Base-by-base conservation (phyloP, 805 yeast genomes). In the Saturnispora hagleri region DNA sequence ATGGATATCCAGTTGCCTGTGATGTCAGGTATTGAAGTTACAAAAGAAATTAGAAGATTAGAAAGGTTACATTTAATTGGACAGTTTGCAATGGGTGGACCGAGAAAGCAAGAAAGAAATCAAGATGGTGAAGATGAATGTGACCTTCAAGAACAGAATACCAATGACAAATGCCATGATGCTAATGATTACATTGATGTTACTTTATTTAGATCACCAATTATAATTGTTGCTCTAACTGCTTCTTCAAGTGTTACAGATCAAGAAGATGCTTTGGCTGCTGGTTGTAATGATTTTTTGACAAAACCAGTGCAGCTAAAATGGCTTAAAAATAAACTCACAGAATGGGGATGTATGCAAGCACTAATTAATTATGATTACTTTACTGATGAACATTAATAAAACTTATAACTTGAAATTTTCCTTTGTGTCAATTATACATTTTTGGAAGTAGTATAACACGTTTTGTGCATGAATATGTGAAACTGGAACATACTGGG, bases 311-410 rank as follows among this genome's bases (percentile, higher is more conserved):
- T 93, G 8, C 91, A 89, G 60, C 73, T 91, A 58, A 87, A 81
- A 47, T 93, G 99, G 99, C 73, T 93, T 46, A 87, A 89, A 61
- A 88, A 87, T 62, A 93, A 93, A 68, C 86, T 93, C 49, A 85
- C 89, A 0, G 97, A 91, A 67, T 93, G 98, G 98, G 98, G 99
- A 0, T 91, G 98, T 67, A 91, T 91, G 98, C 99, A 91, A 69
- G 97, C 97, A 0, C 71, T 91, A 47, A 90, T 91, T 65, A 95
- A 91, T 68, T 91, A 86, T 66, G 97, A 93, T 64, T 91, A 95
- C 38, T 93, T 97, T 95, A 81, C 78, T 58, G 71, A 72, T 50
- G 64, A 63, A 43, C 46, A 51, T 34, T 57, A 52, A 24, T 48
- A 12, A 24, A 38, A 38, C 22, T 38, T 38, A 38, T 38, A 38